Evolutionary conservation across 306 rosid species (phyloP).

Genomic region (Inga oerstediana): DNA sequence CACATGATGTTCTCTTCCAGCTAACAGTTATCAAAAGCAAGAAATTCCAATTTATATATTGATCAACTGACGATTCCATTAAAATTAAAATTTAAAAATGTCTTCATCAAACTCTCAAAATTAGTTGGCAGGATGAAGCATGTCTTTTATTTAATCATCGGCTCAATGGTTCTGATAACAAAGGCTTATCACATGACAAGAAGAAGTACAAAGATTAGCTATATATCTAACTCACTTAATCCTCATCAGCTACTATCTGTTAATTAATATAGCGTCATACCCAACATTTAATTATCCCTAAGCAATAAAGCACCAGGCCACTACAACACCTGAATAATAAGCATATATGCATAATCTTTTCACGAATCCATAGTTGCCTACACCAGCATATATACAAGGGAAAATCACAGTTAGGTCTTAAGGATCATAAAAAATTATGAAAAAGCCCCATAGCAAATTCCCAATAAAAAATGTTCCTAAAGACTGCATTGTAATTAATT

Average conservation of each 20-base stretch:
- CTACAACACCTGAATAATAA: conserved; percentile 13
- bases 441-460: too few relatives aligned
- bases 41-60: conserved; percentile 2
- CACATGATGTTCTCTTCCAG: neutral
- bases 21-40: neutral
- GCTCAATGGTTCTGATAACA: too few relatives aligned
- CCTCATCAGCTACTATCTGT: conserved; percentile 16
- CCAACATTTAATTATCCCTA: conserved; percentile 18
- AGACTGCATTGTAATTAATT: too few relatives aligned
- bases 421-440: too few relatives aligned
- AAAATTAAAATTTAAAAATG: neutral
- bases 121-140: conserved; percentile 3
- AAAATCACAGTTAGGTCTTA: too few relatives aligned
- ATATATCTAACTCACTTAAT: conserved; percentile 21
- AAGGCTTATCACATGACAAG: too few relatives aligned
- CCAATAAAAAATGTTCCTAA: too few relatives aligned
- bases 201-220: conserved; percentile 34
- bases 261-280: conserved; percentile 20
- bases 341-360: neutral
- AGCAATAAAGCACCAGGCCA: conserved; percentile 8
- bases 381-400: too few relatives aligned
- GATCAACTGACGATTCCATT: neutral
- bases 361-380: neutral
- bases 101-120: conserved; percentile 21
- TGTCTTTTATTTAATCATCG: neutral